A percentile compares a stretch with the other conserved stretches of the same genome.
Evolutionary conservation across 805 yeast species (phyloP).

Genomic region (Metschnikowia peoriensis): DNA sequence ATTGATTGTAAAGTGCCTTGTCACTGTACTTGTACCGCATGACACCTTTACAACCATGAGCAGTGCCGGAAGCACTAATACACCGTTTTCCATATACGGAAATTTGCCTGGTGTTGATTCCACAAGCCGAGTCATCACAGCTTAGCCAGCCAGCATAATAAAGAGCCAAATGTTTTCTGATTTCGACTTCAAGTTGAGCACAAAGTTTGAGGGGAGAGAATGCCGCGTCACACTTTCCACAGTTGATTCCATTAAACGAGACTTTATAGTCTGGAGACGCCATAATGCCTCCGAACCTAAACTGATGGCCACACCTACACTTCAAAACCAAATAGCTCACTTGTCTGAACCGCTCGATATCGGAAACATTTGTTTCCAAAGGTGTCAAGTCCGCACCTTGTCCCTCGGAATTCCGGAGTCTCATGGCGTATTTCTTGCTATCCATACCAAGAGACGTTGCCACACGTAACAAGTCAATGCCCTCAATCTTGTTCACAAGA

Average conservation of each 20-base stretch:
- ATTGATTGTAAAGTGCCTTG: slow-evolving; percentile 80
- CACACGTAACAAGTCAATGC: slow-evolving; percentile 75
- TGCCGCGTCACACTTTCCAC: slow-evolving; percentile 56
- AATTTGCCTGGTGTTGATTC: slow-evolving; percentile 74
- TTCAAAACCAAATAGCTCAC: slow-evolving; percentile 52
- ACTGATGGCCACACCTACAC: slow-evolving; percentile 62
- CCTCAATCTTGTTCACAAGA: slow-evolving; percentile 79
- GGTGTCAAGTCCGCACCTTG: slow-evolving; percentile 54
- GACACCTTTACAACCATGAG: slow-evolving; percentile 72
- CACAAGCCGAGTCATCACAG: slow-evolving; percentile 87
- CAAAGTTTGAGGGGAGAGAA: slow-evolving; percentile 57
- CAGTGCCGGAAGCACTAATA: slow-evolving; percentile 60
- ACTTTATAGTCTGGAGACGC: slow-evolving; percentile 60
- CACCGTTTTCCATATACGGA: slow-evolving; percentile 89
- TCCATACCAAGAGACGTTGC: slow-evolving; percentile 81
- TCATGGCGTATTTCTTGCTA: slow-evolving; percentile 53
- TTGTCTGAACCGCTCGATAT: slow-evolving; percentile 75
- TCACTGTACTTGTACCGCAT: slow-evolving; percentile 77
- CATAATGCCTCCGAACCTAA: slow-evolving; percentile 73
- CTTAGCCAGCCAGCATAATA: slow-evolving; percentile 85
- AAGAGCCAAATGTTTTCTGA: slow-evolving; percentile 64
- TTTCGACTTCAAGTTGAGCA: slow-evolving; percentile 69
- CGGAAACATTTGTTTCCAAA: slow-evolving; percentile 76
- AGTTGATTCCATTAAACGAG: slow-evolving; percentile 67
- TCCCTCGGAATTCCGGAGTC: slow-evolving; percentile 38